These are phyloP conservation scores for Pterula multifida DNA, from an alignment of 1,284 basidiomycete species.

Conservation along the genomic window DNA sequence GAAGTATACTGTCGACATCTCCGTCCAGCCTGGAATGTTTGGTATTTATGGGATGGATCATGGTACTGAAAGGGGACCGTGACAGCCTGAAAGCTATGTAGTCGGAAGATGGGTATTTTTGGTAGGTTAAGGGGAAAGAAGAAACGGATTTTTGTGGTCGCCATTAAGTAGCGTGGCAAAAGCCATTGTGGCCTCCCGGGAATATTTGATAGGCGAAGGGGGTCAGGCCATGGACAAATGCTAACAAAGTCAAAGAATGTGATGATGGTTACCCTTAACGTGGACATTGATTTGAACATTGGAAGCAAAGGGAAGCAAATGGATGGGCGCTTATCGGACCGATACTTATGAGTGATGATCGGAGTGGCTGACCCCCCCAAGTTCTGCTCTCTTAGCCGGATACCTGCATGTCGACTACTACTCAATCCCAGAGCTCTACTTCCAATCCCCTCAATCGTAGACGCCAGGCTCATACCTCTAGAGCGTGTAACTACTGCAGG, in stretches of 20 bases:
- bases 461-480: background rate
- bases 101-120: background rate
- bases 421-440: background rate
- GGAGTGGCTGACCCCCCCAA: background rate
- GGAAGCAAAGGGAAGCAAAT: background rate
- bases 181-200: too few relatives aligned
- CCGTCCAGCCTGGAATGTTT: background rate
- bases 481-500: slow-evolving; percentile 1
- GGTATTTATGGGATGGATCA: background rate
- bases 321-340: background rate
- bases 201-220: background rate
- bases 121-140: background rate
- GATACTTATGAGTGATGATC: background rate
- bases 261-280: background rate
- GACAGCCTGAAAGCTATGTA: background rate
- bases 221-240: background rate
- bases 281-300: background rate
- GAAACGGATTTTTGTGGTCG: too few relatives aligned
- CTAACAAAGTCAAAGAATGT: background rate
- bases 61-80: background rate
- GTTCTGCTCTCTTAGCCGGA: background rate
- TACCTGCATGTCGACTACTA: background rate
- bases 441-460: background rate
- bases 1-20: slow-evolving; percentile 23
- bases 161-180: too few relatives aligned